phyloP scores from a whole-genome alignment of 2,329 filamentous ascomycete genomes.

The Aspergillus puulaauensis region DNA sequence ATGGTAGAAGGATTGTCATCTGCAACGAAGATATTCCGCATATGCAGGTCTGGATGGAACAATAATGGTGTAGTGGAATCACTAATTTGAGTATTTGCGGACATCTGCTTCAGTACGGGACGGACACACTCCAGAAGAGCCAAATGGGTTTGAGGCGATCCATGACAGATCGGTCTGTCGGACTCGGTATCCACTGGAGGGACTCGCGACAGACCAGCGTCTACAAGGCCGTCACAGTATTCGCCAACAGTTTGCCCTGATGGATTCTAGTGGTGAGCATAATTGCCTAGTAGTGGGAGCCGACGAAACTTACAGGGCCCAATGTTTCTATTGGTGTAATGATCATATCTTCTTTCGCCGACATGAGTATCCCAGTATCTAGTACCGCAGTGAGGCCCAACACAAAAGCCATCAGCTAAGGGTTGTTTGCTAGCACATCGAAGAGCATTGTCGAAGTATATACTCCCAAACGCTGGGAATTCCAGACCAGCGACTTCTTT shows the following conservation, averaged over 20 bases:
- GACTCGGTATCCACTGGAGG: constrained; percentile 22
- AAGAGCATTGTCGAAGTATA: constrained; percentile 33
- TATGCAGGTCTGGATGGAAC: constrained; percentile 43
- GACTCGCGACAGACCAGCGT: constrained; percentile 38
- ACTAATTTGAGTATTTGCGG: constrained; percentile 25
- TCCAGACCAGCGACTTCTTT: constrained; percentile 19
- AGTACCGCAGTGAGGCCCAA: constrained; percentile 31
- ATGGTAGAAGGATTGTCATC: constrained; percentile 38
- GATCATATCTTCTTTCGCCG: constrained; percentile 30
- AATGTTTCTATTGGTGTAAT: constrained; percentile 31
- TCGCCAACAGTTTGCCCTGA: constrained; percentile 34
- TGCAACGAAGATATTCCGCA: constrained; percentile 45
- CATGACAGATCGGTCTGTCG: constrained; percentile 33
- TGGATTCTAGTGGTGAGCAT: constrained; percentile 8
- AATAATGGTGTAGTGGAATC: constrained; percentile 31
- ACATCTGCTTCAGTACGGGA: constrained; percentile 30
- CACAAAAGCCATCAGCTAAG: constrained; percentile 28
- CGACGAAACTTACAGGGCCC: constrained; percentile 38
- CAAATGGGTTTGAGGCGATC: constrained; percentile 34
- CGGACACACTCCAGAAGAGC: constrained; percentile 31
- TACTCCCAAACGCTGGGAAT: constrained; percentile 38
- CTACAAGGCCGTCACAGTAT: constrained; percentile 40
- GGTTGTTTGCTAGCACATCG: constrained; percentile 11
- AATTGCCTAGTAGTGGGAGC: constrained; percentile 2
- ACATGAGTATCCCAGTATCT: constrained; percentile 24